These are phyloP conservation scores for Globisporangium nunn DNA, from an alignment of 352 stramenopile genomes.

Conservation along the genomic window DNA sequence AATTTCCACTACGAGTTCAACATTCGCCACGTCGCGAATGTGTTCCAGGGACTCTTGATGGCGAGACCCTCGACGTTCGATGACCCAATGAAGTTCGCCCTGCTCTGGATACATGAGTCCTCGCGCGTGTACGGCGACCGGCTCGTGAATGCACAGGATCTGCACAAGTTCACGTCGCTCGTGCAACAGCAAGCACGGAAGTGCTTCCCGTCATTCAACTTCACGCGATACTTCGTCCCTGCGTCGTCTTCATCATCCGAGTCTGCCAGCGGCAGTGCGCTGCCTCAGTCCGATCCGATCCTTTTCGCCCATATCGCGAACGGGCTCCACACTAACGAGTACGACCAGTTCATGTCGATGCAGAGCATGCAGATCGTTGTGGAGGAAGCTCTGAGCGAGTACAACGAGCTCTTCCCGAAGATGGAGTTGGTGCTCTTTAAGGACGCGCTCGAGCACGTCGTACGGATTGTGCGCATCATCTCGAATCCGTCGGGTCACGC, in stretches of 20 bases:
- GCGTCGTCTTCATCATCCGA: conserved; percentile 18
- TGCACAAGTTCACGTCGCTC: conserved; percentile 84
- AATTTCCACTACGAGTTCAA: conserved; percentile 99
- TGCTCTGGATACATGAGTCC: conserved; percentile 96
- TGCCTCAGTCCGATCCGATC: conserved; percentile 66
- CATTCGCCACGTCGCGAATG: conserved; percentile 91
- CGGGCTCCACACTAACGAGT: conserved; percentile 80
- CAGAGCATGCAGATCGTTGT: conserved; percentile 59
- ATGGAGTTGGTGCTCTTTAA: conserved; percentile 97
- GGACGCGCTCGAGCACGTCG: conserved; percentile 93
- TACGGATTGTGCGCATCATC: conserved; percentile 92
- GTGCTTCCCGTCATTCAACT: conserved; percentile 88
- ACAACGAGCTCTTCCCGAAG: conserved; percentile 90
- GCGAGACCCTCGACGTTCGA: conserved; percentile 79
- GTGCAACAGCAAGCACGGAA: conserved; percentile 90
- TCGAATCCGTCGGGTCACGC: conserved; percentile 91
- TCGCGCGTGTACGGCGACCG: conserved; percentile 93
- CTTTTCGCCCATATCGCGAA: conserved; percentile 93
- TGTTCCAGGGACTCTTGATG: conserved; percentile 93
- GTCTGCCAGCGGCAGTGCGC: too few relatives aligned
- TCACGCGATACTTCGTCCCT: conserved; percentile 84
- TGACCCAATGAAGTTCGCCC: conserved; percentile 86
- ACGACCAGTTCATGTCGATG: conserved; percentile 87
- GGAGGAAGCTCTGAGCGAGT: conserved; percentile 87
- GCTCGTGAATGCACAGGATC: conserved; percentile 77